A percentile compares a stretch with the other conserved stretches of the same genome.
These are phyloP conservation scores for Acer saccharum DNA, from an alignment of 345 rosid species.

Conservation along the genomic window DNA sequence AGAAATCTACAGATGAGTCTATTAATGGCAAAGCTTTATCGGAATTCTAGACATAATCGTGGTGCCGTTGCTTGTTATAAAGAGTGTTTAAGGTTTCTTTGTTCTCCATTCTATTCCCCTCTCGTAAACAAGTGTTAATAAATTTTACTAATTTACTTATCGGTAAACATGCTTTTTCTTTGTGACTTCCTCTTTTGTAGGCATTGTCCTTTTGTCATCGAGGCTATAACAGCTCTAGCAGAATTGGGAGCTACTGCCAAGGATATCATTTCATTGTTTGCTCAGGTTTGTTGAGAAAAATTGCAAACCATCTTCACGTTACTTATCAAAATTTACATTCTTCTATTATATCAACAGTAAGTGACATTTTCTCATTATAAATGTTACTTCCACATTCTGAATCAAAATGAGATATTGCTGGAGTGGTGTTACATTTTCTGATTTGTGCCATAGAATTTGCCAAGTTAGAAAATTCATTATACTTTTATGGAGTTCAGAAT, in stretches of 20 bases:
- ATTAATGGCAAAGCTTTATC: constrained; percentile 91
- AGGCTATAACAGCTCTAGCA: constrained; percentile 87
- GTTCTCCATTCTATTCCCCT: not conserved
- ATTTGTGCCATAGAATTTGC: not conserved
- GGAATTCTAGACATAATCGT: constrained; percentile 80
- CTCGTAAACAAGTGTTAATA: not conserved
- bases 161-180: not conserved
- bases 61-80: constrained; percentile 85
- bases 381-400: not conserved
- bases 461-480: not conserved
- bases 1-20: constrained; percentile 93
- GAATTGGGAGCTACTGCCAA: constrained; percentile 88
- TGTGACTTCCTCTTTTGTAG: constrained; percentile 37
- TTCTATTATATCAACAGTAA: not conserved
- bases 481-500: too few relatives aligned
- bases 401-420: not conserved
- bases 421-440: not conserved
- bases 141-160: constrained; percentile 1
- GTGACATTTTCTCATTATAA: not conserved
- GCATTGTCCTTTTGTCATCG: constrained; percentile 83
- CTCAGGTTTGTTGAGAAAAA: constrained; percentile 62
- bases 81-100: constrained; percentile 82
- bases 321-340: not conserved
- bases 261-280: constrained; percentile 73
- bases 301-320: not conserved